These are phyloP conservation scores for Ampelomyces quisqualis DNA, from an alignment of 2,329 filamentous ascomycete genomes.

Conservation along the genomic window DNA sequence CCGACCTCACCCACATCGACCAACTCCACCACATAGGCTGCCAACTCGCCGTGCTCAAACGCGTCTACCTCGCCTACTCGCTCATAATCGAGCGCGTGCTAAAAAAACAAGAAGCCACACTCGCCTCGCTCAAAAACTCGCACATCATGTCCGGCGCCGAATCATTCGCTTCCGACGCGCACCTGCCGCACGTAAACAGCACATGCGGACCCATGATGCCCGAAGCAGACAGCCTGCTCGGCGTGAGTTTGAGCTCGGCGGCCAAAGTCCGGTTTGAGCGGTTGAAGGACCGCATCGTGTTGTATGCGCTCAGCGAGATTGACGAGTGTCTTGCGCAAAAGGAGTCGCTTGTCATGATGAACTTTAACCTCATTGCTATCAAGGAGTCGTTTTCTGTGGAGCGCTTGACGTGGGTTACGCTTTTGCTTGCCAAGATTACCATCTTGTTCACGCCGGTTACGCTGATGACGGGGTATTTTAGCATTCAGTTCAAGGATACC, in stretches of 20 bases:
- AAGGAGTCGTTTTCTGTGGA: constrained; percentile 73
- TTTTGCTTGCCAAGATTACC: constrained; percentile 71
- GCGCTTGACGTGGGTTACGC: constrained; percentile 68
- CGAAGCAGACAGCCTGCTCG: constrained; percentile 45
- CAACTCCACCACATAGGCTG: constrained; percentile 61
- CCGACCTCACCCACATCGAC: constrained; percentile 50
- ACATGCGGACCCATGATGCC: constrained; percentile 25
- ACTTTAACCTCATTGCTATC: constrained; percentile 75
- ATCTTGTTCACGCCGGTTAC: constrained; percentile 75
- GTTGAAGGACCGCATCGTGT: constrained; percentile 59
- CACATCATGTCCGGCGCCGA: constrained; percentile 41
- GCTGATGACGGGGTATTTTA: constrained; percentile 74
- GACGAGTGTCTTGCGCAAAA: constrained; percentile 68
- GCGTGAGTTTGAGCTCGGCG: constrained; percentile 50
- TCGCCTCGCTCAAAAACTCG: constrained; percentile 49
- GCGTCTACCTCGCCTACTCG: constrained; percentile 62
- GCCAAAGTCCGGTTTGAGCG: constrained; percentile 61
- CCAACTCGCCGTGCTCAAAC: constrained; percentile 61
- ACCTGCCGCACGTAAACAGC: constrained; percentile 12
- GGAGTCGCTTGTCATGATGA: constrained; percentile 68
- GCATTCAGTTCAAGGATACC: constrained; percentile 62
- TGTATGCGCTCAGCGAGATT: constrained; percentile 63
- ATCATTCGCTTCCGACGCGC: constrained; percentile 31
- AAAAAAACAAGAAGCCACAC: constrained; percentile 47
- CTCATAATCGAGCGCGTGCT: constrained; percentile 61